Evolutionary conservation across 2,329 filamentous ascomycete genomes (phyloP), one percentile per base, ranked within the genome.

Genomic region (Fusarium guadeloupense): DNA sequence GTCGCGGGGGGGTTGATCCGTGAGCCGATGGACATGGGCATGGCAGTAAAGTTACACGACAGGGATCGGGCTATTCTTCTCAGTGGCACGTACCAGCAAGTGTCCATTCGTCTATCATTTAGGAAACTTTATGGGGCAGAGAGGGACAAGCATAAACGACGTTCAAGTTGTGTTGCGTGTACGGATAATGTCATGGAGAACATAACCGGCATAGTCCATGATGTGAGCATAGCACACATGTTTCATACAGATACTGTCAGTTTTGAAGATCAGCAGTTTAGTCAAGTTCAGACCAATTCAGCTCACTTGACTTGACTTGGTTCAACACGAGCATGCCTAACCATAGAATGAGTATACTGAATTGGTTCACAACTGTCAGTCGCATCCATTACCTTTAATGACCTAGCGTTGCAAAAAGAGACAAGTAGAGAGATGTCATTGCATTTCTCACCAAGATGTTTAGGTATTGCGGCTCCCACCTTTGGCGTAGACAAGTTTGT

Each of bases 1-100:
- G 40, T 39, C 47, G 47, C 56, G 54, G 54, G 45, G 46, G 47
- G 33, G 30, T 59, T 54, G 41, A 59, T 54, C 55, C 56, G 54
- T 39, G 31, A 26, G 56, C 56, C 56, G 54, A 40, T 17, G 21
- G 38, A 40, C 34, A 13, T 21, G 34, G 34, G 12, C 34, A 20
- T 25, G 28, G 28, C 5, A 41, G 37, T 35, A 54, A 17, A 40
- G 55, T 41, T 49, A 47, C 44, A 25, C 39, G 40, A 30, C 54
- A 59, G 41, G 56, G 48, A 40, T 43, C 23, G 45, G 48, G 25
- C 21, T 14, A 40, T 53, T 59, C 34, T 53, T 38, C 38, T 34
- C 34, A 33, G 25, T 37, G 28, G 56, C 55, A 60, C 48, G 53
- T 58, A 58, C 53, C 54, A 40, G 50, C 25, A 31, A 40, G 44